These are phyloP conservation scores for Xerocomellus chrysenteron DNA, from an alignment of 768 basidiomycete species.

Conservation along the genomic window DNA sequence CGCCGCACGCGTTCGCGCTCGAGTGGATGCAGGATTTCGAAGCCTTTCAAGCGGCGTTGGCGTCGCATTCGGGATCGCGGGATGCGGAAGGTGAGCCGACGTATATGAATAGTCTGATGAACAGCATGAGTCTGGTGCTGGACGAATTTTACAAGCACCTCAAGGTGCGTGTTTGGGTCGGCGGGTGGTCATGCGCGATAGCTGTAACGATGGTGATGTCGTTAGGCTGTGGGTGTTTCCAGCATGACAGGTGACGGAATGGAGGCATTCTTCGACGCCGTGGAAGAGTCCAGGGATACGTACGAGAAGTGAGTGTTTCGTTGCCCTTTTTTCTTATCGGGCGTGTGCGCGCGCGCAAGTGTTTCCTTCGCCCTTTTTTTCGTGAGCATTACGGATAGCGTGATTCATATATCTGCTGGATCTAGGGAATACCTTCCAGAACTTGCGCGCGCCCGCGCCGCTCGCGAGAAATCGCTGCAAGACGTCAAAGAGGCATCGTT, in stretches of 20 bases:
- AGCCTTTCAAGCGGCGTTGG: slow-evolving; percentile 85
- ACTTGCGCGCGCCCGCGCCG: slow-evolving; percentile 65
- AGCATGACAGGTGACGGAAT: slow-evolving; percentile 96
- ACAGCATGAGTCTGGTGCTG: slow-evolving; percentile 95
- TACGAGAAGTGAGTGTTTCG: slow-evolving; percentile 71
- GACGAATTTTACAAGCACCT: slow-evolving; percentile 98
- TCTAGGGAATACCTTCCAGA: slow-evolving; percentile 90
- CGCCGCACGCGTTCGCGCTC: slow-evolving; percentile 85
- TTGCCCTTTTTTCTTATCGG: neutral
- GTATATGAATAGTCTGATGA: slow-evolving; percentile 99
- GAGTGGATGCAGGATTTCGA: slow-evolving; percentile 99
- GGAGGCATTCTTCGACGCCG: slow-evolving; percentile 87
- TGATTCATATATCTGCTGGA: slow-evolving; percentile 4
- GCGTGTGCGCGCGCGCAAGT: neutral
- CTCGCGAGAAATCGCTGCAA: slow-evolving; percentile 62
- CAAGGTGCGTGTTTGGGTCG: slow-evolving; percentile 51
- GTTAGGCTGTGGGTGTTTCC: slow-evolving; percentile 90
- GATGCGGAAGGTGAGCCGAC: slow-evolving; percentile 89
- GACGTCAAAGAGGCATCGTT: slow-evolving; percentile 75
- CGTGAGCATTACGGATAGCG: slow-evolving; percentile 1
- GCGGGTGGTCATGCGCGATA: neutral
- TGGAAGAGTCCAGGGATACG: slow-evolving; percentile 82
- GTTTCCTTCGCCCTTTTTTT: neutral
- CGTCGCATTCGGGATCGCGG: slow-evolving; percentile 61
- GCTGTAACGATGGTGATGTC: neutral